Percentiles rank a stretch among this genome's conserved stretches.
These are phyloP conservation scores for Huntiella savannae DNA, from an alignment of 2,329 filamentous ascomycete species.

Conservation along the genomic window DNA sequence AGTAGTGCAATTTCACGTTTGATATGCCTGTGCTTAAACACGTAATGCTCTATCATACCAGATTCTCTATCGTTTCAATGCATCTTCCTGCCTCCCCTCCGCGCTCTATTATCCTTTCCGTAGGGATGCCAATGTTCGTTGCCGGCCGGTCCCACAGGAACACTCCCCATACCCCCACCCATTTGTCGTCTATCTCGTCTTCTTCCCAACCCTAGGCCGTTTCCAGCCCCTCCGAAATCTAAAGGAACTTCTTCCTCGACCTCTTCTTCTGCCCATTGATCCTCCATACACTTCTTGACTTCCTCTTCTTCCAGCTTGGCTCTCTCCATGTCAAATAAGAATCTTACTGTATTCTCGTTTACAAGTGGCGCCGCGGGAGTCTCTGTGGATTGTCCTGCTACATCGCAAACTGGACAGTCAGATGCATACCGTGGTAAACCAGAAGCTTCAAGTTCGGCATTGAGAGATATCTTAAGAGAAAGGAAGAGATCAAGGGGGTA, in stretches of 20 bases:
- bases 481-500: slow-evolving; percentile 66
- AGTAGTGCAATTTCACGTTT: no score
- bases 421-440: slow-evolving; percentile 43
- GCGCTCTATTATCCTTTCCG: slow-evolving; percentile 4
- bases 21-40: no score
- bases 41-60: no score
- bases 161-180: slow-evolving; percentile 1
- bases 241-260: slow-evolving; percentile 54
- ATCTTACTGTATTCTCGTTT: slow-evolving; percentile 63
- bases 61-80: background rate
- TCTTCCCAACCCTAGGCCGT: slow-evolving; percentile 7
- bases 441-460: slow-evolving; percentile 53
- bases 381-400: slow-evolving; percentile 15
- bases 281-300: slow-evolving; percentile 49
- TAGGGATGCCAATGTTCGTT: slow-evolving; percentile 10
- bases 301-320: slow-evolving; percentile 51
- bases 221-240: slow-evolving; percentile 8
- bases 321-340: slow-evolving; percentile 66
- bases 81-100: slow-evolving; percentile 7
- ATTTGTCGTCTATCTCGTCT: slow-evolving; percentile 2
- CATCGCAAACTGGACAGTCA: slow-evolving; percentile 34
- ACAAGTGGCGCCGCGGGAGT: slow-evolving; percentile 1
- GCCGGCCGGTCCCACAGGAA: slow-evolving; percentile 7
- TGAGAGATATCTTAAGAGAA: slow-evolving; percentile 68
- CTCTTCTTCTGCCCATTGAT: slow-evolving; percentile 60